These are phyloP conservation scores for Saccharomyces kudriavzevii DNA, from an alignment of 805 yeast genomes.

Conservation along the genomic window DNA sequence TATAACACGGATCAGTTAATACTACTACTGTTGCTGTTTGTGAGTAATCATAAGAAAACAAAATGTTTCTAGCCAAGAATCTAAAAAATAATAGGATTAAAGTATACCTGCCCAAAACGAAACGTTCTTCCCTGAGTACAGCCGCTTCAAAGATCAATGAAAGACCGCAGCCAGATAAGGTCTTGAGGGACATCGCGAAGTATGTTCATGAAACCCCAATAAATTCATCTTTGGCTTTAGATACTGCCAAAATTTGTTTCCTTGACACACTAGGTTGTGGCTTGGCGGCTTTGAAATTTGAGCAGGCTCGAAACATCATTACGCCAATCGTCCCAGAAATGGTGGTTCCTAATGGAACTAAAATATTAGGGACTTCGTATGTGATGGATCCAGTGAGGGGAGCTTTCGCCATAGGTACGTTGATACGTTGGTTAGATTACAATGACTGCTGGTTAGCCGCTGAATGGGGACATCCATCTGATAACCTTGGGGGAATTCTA, in stretches of 20 bases:
- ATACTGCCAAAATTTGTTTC: conserved; percentile 49
- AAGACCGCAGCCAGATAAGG: conserved; percentile 45
- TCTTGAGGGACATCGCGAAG: conserved; percentile 40
- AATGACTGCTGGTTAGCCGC: conserved; percentile 62
- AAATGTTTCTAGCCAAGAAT: background rate
- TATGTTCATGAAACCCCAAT: conserved; percentile 42
- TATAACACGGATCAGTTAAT: background rate
- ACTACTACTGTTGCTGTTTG: background rate
- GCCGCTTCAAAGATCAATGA: conserved; percentile 29
- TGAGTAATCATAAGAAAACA: background rate
- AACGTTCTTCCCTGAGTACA: background rate
- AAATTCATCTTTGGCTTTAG: conserved; percentile 40
- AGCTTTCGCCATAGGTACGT: conserved; percentile 49
- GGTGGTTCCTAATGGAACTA: conserved; percentile 47
- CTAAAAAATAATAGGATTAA: background rate
- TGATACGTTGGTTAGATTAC: conserved; percentile 54
- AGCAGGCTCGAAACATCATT: conserved; percentile 40
- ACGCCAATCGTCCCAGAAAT: conserved; percentile 55
- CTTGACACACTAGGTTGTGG: conserved; percentile 56
- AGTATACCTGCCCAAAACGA: background rate
- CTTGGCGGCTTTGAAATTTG: conserved; percentile 47
- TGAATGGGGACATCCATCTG: conserved; percentile 66
- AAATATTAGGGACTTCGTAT: conserved; percentile 44
- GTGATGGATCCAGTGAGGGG: conserved; percentile 50
- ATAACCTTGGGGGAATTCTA: conserved; percentile 50